These are phyloP conservation scores for Periconia sp. DNA, from an alignment of 2,329 filamentous ascomycete genomes.

Conservation along the genomic window DNA sequence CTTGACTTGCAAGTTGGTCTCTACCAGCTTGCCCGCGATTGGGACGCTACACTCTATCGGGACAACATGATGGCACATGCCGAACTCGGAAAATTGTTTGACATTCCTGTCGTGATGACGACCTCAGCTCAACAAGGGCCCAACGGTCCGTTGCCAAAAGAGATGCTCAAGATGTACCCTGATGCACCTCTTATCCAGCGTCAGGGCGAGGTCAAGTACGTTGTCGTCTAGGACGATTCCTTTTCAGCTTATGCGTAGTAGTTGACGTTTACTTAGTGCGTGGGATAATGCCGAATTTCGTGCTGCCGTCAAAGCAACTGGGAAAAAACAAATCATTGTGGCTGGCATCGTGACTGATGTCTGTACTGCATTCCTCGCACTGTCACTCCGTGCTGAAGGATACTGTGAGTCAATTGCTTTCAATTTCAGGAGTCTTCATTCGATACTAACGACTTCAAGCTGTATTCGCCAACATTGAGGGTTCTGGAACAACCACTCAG, in stretches of 20 bases:
- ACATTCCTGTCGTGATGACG: constrained; percentile 72
- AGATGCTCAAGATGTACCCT: constrained; percentile 72
- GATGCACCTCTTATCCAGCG: constrained; percentile 69
- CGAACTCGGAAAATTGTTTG: constrained; percentile 68
- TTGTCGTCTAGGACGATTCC: no score
- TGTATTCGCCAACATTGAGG: constrained; percentile 76
- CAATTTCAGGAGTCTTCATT: not conserved
- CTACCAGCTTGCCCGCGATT: constrained; percentile 68
- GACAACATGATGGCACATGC: constrained; percentile 73
- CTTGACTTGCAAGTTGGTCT: constrained; percentile 67
- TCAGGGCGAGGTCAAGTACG: constrained; percentile 70
- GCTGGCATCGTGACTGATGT: constrained; percentile 77
- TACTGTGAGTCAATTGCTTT: constrained; percentile 56
- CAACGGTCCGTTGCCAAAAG: constrained; percentile 73
- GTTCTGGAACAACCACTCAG: constrained; percentile 68
- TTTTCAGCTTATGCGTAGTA: no score
- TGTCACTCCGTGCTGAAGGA: constrained; percentile 73
- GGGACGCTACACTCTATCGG: constrained; percentile 67
- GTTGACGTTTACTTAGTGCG: no score
- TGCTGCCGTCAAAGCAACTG: constrained; percentile 67
- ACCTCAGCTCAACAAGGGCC: constrained; percentile 73
- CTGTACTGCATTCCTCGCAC: constrained; percentile 74
- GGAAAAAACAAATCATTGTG: constrained; percentile 73
- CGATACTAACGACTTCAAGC: constrained; percentile 22
- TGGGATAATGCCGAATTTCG: constrained; percentile 77